Evolutionary conservation across 1,139 yeast genomes (phyloP).

Genomic region (Wickerhamomyces sp.): DNA sequence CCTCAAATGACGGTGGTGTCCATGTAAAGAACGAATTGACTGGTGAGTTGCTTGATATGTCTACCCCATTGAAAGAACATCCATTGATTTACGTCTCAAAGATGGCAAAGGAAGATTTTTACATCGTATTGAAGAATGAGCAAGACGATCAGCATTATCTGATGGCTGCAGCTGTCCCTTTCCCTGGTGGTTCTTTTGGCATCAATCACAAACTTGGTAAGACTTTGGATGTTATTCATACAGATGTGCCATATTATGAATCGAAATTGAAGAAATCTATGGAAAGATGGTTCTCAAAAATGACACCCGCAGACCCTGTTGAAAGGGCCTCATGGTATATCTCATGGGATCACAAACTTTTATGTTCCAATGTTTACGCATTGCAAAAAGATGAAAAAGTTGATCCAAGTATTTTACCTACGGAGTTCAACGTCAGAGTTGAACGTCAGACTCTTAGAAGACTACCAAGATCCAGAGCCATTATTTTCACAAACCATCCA

Average conservation of each 20-base stretch:
- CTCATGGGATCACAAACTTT: slow-evolving; percentile 65
- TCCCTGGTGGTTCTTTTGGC: slow-evolving; percentile 74
- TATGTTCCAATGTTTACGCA: slow-evolving; percentile 50
- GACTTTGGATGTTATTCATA: slow-evolving; percentile 58
- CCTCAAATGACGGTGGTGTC: slow-evolving; percentile 42
- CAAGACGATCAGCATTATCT: slow-evolving; percentile 62
- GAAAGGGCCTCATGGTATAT: slow-evolving; percentile 75
- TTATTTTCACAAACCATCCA: slow-evolving; percentile 69
- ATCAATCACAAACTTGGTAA: slow-evolving; percentile 54
- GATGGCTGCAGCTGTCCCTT: slow-evolving; percentile 72
- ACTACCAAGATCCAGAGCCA: slow-evolving; percentile 56
- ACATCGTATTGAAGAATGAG: slow-evolving; percentile 47
- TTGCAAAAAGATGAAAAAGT: slow-evolving; percentile 33
- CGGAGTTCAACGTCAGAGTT: slow-evolving; percentile 51
- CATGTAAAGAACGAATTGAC: slow-evolving; percentile 58
- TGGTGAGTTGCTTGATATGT: slow-evolving; percentile 54
- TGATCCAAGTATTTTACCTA: slow-evolving; percentile 28
- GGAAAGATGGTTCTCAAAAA: slow-evolving; percentile 67
- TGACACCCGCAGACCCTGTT: slow-evolving; percentile 59
- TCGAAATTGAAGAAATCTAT: slow-evolving; percentile 61
- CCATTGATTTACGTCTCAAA: slow-evolving; percentile 60
- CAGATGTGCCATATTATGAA: slow-evolving; percentile 63
- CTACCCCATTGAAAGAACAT: slow-evolving; percentile 53
- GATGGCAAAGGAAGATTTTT: slow-evolving; percentile 73
- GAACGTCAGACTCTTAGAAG: slow-evolving; percentile 67